Base-by-base conservation (phyloP, 2,329 filamentous ascomycete species). In the Alternaria arbusti region DNA sequence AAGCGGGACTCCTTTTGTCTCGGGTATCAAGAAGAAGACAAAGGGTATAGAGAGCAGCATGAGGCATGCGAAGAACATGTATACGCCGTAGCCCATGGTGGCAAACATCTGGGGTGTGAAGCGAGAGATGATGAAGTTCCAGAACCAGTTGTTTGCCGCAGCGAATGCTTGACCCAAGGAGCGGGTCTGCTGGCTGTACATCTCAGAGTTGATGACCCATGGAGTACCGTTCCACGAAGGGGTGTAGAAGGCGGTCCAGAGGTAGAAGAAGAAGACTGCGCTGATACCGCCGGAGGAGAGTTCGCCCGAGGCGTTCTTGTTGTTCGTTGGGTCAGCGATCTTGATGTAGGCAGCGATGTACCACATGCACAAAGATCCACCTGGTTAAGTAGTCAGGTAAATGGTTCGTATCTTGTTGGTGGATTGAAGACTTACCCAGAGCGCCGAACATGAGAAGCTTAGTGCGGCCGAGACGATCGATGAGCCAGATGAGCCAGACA, bases 191-290 rank as follows among this genome's bases (percentile, higher is more conserved):
- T 89, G 86, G 73, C 90, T 88, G 78, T 93, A 93, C 84, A 93
- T 93, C 79, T 94, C 90, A 0, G 76, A 79, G 82, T 92, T 92
- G 73, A 91, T 80, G 28, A 94, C 90, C 91, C 91, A 93, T 0
- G 90, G 91, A 0, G 89, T 91, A 6, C 89, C 90, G 75, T 92
- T 92, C 90, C 89, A 92, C 0, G 87, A 80, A 2, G 82, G 90
- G 0, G 89, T 92, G 80, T 93, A 93, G 77, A 90, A 89, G 0
- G 86, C 87, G 1, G 90, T 92, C 88, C 89, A 92, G 1, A 92
- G 83, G 72, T 92, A 92, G 82, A 92, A 91, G 83, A 92, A 91
- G 77, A 90, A 88, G 57, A 91, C 85, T 15, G 88, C 88, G 0
- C 86, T 86, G 54, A 89, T 87, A 15, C 88, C 88, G 12, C 83